Evolutionary conservation across 75 land plant genomes (phyloP).

Genomic region (Pinus tabuliformis): DNA sequence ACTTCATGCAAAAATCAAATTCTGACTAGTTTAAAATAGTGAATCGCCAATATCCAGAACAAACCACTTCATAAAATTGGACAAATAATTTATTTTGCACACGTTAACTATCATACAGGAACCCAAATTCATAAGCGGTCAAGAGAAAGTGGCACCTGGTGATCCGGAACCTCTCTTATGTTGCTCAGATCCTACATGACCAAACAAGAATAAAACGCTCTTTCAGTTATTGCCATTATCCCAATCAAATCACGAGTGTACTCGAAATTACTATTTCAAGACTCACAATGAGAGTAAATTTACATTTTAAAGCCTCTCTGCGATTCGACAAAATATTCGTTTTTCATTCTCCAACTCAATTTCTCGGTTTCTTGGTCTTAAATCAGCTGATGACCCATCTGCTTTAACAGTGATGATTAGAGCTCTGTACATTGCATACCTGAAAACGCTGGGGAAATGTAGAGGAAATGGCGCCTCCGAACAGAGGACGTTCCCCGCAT

Average conservation of each 20-base stretch:
- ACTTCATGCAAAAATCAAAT: neutral
- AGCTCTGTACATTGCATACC: constrained; percentile 26
- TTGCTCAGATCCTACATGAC: constrained; percentile 72
- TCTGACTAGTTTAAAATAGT: neutral
- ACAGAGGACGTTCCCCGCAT: constrained; percentile 36
- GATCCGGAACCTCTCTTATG: constrained; percentile 87
- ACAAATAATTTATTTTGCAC: neutral
- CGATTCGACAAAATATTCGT: neutral
- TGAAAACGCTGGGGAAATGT: constrained; percentile 58
- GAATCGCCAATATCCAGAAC: neutral
- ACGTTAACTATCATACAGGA: neutral
- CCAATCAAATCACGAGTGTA: neutral
- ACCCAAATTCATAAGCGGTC: neutral
- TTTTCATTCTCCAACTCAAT: neutral
- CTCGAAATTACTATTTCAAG: neutral
- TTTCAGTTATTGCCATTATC: neutral
- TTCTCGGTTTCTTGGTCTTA: neutral
- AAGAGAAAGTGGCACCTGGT: constrained; percentile 57
- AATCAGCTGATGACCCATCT: neutral
- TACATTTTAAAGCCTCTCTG: neutral
- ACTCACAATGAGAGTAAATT: neutral
- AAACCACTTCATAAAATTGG: neutral
- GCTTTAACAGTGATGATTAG: neutral
- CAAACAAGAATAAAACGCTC: neutral
- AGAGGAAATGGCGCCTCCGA: constrained; percentile 61